A percentile compares a stretch with the other conserved stretches of the same genome.
These are phyloP conservation scores for Teratosphaeriaceae sp. DNA, from an alignment of 2,329 filamentous ascomycete species.

Conservation along the genomic window DNA sequence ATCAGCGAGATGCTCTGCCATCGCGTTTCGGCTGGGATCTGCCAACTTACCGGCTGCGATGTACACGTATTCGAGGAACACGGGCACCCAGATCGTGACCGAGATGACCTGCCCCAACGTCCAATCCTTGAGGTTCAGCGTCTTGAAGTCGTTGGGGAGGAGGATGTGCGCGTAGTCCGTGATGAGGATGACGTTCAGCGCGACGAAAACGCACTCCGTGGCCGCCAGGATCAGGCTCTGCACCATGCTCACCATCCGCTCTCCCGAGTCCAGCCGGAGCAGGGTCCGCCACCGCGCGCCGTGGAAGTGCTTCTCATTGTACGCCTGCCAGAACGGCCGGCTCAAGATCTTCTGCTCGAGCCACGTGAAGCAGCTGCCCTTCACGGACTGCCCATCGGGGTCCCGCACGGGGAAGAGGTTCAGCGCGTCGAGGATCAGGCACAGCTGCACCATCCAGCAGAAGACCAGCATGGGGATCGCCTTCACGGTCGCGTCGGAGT, in stretches of 20 bases:
- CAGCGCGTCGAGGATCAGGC: constrained; percentile 11
- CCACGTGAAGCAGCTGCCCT: constrained; percentile 6
- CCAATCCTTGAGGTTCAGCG: constrained; percentile 9
- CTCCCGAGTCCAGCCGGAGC: constrained; percentile 2
- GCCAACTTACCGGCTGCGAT: constrained; percentile 3
- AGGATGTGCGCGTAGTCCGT: constrained; percentile 10
- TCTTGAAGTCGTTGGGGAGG: constrained; percentile 5
- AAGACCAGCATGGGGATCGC: constrained; percentile 11
- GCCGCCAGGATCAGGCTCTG: constrained; percentile 7
- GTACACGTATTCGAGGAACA: constrained; percentile 10
- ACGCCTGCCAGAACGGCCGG: not conserved
- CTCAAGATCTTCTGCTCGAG: not conserved
- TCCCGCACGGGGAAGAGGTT: constrained; percentile 1
- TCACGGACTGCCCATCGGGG: not conserved
- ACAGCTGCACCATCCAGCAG: constrained; percentile 8
- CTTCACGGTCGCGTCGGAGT: constrained; percentile 4
- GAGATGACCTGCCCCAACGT: constrained; percentile 13
- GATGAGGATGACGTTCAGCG: constrained; percentile 5
- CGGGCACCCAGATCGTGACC: constrained; percentile 10
- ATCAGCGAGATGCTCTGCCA: no score
- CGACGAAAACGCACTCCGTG: constrained; percentile 7
- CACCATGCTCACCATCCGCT: not conserved
- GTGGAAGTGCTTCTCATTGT: not conserved
- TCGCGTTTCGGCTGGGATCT: no score
- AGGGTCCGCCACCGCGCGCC: not conserved